Conservation (phyloP, 345 rosid species). For the Eucalyptus grandis region DNA sequence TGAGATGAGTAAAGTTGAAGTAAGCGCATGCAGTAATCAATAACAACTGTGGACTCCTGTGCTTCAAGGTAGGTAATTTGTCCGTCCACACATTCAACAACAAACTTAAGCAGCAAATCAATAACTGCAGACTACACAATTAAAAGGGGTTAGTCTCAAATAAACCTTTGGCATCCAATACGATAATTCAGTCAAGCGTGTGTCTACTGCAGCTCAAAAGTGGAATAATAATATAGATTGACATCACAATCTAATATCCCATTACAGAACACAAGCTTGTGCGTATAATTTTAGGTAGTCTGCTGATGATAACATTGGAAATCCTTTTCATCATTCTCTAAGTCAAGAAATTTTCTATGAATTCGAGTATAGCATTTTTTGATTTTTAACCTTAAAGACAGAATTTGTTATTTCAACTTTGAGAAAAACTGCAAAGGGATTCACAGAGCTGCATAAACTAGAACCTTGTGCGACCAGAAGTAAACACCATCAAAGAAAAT, state of each 20-base stretch:
- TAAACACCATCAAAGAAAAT: not conserved
- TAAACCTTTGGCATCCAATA: not conserved
- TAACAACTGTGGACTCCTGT: slow-evolving; percentile 58
- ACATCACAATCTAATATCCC: not conserved
- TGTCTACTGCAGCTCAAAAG: not conserved
- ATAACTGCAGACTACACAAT: slow-evolving; percentile 78
- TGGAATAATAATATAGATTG: not conserved
- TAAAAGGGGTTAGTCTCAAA: not conserved
- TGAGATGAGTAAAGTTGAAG: slow-evolving; percentile 92
- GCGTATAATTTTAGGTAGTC: not conserved
- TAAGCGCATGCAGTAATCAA: slow-evolving; percentile 88
- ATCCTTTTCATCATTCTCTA: not conserved
- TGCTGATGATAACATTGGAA: not conserved
- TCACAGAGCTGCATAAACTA: not conserved
- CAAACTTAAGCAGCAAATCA: slow-evolving; percentile 82
- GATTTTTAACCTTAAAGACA: not conserved
- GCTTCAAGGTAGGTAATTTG: slow-evolving; percentile 90
- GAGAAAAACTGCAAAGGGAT: not conserved
- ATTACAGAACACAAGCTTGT: not conserved
- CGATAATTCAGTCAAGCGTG: not conserved
- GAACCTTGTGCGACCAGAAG: not conserved
- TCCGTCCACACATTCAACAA: slow-evolving; percentile 96
- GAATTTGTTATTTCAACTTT: not conserved
- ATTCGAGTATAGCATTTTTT: not conserved
- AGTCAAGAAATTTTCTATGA: not conserved